These are phyloP conservation scores for Hemileccinum rubropunctum DNA, from an alignment of 768 basidiomycete genomes.

Conservation along the genomic window DNA sequence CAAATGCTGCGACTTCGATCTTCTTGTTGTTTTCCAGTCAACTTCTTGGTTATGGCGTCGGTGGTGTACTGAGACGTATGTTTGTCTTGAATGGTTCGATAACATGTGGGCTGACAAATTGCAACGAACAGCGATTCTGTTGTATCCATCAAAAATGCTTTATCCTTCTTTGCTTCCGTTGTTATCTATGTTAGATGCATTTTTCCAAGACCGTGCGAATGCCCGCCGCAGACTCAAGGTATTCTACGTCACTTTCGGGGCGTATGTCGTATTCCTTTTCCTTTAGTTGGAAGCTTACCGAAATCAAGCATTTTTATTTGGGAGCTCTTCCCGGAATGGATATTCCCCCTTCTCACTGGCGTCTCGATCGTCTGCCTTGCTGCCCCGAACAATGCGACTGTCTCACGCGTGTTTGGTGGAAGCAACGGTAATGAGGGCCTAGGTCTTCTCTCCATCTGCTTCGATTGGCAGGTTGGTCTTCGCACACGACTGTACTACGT, in stretches of 20 bases:
- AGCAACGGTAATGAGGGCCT: conserved; percentile 63
- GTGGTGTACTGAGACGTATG: conserved; percentile 49
- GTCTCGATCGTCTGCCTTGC: conserved; percentile 62
- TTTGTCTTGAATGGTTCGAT: not conserved
- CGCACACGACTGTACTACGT: conserved; percentile 6
- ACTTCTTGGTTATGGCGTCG: conserved; percentile 50
- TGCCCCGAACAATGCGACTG: conserved; percentile 44
- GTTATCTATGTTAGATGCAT: conserved; percentile 26
- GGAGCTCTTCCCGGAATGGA: conserved; percentile 28
- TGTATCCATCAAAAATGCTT: conserved; percentile 48
- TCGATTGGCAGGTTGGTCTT: conserved; percentile 56
- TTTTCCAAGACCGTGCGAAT: conserved; percentile 41
- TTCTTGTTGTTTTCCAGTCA: conserved; percentile 39
- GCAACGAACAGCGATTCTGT: conserved; percentile 17
- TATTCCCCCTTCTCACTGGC: conserved; percentile 61
- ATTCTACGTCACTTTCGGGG: conserved; percentile 21
- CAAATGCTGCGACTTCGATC: conserved; percentile 45
- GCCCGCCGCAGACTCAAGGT: conserved; percentile 39
- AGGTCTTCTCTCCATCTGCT: conserved; percentile 53
- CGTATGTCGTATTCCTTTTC: conserved; percentile 31
- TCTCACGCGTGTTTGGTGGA: conserved; percentile 60
- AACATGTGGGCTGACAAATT: not conserved
- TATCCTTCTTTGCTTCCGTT: conserved; percentile 32
- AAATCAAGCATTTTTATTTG: conserved; percentile 34
- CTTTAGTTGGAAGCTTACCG: not conserved